Conservation (phyloP, 2,329 filamentous ascomycete species). For the Pseudopithomyces chartarum region DNA sequence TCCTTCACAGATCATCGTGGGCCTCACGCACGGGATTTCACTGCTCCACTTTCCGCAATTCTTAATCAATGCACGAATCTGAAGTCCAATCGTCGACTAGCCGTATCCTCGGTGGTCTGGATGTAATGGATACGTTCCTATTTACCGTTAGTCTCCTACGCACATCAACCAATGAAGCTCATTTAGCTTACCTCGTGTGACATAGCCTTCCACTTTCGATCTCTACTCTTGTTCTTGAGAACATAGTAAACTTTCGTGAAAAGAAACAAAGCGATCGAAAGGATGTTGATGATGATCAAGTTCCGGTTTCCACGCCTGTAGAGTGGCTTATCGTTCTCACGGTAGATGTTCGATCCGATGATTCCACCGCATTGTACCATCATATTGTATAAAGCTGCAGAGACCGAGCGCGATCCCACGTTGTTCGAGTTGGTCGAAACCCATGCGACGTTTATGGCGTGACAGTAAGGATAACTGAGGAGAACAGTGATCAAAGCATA, state of each 20-base stretch:
- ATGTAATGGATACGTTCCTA: conserved; percentile 9
- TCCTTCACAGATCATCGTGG: too few species aligned
- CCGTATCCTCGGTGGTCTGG: conserved; percentile 7
- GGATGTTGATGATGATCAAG: conserved; percentile 5
- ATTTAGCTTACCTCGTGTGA: conserved; percentile 3
- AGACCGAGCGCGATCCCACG: conserved; percentile 63
- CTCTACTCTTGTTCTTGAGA: conserved; percentile 5
- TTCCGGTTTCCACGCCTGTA: conserved; percentile 29
- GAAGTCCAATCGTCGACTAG: conserved; percentile 10
- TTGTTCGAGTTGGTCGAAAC: conserved; percentile 64
- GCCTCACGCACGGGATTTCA: too few species aligned
- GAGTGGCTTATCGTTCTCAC: conserved; percentile 59
- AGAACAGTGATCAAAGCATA: conserved; percentile 55
- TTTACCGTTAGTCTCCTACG: background rate
- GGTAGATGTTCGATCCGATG: conserved; percentile 58
- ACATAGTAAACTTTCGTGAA: conserved; percentile 9
- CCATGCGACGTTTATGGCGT: conserved; percentile 59
- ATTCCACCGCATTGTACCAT: conserved; percentile 53
- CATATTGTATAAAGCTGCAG: conserved; percentile 62
- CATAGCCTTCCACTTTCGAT: conserved; percentile 9
- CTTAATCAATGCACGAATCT: conserved; percentile 8
- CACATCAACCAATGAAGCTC: background rate
- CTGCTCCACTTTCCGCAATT: too few species aligned
- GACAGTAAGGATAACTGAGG: conserved; percentile 54
- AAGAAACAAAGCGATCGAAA: conserved; percentile 5